A percentile compares a stretch with the other conserved stretches of the same genome.
phyloP scores from a whole-genome alignment of 1,284 basidiomycete genomes.

The Coniferiporia sulphurascens region DNA sequence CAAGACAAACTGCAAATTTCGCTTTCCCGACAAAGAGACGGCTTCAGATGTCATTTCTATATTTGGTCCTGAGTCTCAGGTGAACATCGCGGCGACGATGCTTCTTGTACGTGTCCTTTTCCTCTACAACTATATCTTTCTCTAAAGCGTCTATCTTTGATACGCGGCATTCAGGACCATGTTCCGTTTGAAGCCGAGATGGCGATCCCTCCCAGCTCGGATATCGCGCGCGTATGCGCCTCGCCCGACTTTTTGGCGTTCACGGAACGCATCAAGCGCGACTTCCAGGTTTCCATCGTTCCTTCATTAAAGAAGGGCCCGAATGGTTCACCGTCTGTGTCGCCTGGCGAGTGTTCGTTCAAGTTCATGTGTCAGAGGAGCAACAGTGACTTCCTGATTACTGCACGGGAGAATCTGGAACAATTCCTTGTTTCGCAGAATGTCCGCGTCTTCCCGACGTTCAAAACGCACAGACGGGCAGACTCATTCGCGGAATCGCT shows the following conservation, averaged over 20 bases:
- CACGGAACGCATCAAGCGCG: conserved; percentile 86
- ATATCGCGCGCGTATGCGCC: conserved; percentile 69
- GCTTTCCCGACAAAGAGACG: conserved; percentile 94
- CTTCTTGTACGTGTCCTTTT: conserved; percentile 59
- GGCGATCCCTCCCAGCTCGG: conserved; percentile 80
- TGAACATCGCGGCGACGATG: conserved; percentile 96
- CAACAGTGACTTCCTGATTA: conserved; percentile 88
- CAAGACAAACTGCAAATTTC: conserved; percentile 92
- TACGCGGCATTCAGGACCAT: conserved; percentile 63
- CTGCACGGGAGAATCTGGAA: conserved; percentile 89
- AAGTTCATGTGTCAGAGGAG: conserved; percentile 94
- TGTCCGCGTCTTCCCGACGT: conserved; percentile 70
- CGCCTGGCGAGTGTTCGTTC: conserved; percentile 81
- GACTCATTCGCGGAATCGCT: conserved; percentile 95
- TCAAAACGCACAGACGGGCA: conserved; percentile 71
- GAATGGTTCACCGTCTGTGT: conserved; percentile 28
- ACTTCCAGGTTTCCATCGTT: conserved; percentile 86
- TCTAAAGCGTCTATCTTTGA: conserved; percentile 19
- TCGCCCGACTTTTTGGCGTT: conserved; percentile 81
- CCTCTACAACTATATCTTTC: neutral
- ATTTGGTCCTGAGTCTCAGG: conserved; percentile 95
- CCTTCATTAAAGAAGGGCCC: conserved; percentile 61
- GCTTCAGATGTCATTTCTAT: conserved; percentile 90
- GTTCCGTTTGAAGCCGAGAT: conserved; percentile 98
- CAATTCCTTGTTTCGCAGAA: conserved; percentile 86